phyloP scores from a whole-genome alignment of 208 protist genomes.

The Trypanosoma cruzi region DNA sequence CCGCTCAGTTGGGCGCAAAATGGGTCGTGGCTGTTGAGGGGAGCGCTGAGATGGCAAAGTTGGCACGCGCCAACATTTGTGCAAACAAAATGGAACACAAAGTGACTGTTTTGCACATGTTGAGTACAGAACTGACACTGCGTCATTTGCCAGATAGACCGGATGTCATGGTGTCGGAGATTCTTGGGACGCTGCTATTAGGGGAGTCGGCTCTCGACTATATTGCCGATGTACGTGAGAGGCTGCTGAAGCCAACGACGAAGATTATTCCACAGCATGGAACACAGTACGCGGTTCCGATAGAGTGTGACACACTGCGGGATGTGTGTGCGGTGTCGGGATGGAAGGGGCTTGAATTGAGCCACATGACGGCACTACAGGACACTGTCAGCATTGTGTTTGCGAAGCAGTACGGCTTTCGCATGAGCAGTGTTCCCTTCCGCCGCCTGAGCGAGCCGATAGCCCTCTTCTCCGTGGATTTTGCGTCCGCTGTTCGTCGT shows the following conservation, averaged over 20 bases:
- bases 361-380: constrained; percentile 84
- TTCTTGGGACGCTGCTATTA: constrained; percentile 93
- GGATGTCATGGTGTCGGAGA: constrained; percentile 91
- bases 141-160: constrained; percentile 65
- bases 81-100: constrained; percentile 74
- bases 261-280: constrained; percentile 84
- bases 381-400: constrained; percentile 92
- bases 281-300: constrained; percentile 90
- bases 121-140: constrained; percentile 80
- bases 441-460: constrained; percentile 67
- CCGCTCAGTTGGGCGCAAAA: constrained; percentile 86
- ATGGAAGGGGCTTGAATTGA: constrained; percentile 87
- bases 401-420: constrained; percentile 95
- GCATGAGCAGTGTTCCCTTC: constrained; percentile 86
- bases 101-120: constrained; percentile 87
- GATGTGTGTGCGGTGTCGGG: constrained; percentile 72
- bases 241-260: constrained; percentile 65
- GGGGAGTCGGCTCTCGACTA: constrained; percentile 93
- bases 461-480: constrained; percentile 85
- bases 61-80: constrained; percentile 77
- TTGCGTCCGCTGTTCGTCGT: constrained; percentile 41
- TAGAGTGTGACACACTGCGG: constrained; percentile 79
- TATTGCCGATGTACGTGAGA: constrained; percentile 81
- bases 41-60: constrained; percentile 74
- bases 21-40: constrained; percentile 93